Evolutionary conservation across 2,329 filamentous ascomycete genomes (phyloP).

Genomic region (Xylaria sp.): DNA sequence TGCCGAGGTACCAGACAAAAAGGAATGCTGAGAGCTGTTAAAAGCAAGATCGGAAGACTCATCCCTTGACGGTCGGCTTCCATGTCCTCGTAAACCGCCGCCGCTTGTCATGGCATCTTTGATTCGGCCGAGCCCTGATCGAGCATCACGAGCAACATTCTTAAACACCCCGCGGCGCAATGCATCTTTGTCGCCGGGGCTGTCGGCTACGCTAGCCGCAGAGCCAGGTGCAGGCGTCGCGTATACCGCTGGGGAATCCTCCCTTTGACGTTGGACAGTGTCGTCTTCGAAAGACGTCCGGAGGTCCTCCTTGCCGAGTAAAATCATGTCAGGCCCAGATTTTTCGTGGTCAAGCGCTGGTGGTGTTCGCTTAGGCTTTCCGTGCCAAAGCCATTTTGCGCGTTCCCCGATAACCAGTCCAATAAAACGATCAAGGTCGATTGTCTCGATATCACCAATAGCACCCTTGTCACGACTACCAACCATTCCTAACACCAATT

Average conservation of each 20-base stretch:
- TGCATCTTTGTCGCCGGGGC: constrained; percentile 64
- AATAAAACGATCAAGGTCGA: constrained; percentile 86
- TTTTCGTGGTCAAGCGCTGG: constrained; percentile 58
- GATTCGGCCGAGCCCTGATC: constrained; percentile 83
- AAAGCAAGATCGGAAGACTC: constrained; percentile 56
- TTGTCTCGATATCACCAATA: constrained; percentile 91
- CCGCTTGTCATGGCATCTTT: constrained; percentile 79
- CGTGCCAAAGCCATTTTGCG: constrained; percentile 94
- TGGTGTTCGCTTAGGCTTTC: constrained; percentile 78
- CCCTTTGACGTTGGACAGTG: constrained; percentile 55
- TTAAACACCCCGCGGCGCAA: constrained; percentile 77
- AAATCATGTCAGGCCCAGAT: constrained; percentile 57
- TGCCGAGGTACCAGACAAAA: constrained; percentile 51
- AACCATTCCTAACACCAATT: constrained; percentile 96
- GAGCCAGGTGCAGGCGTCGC: constrained; percentile 58
- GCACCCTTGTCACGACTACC: constrained; percentile 86
- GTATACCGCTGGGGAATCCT: constrained; percentile 58
- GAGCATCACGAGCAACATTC: constrained; percentile 82
- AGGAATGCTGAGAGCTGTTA: constrained; percentile 50
- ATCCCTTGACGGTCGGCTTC: constrained; percentile 65
- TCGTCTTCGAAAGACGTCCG: constrained; percentile 64
- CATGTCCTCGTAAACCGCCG: constrained; percentile 63
- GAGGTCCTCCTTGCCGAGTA: constrained; percentile 68
- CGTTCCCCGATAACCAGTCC: constrained; percentile 82
- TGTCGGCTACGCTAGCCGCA: constrained; percentile 58